Evolutionary conservation across 2,329 filamentous ascomycete genomes (phyloP).

Genomic region (Alternaria metachromatica): DNA sequence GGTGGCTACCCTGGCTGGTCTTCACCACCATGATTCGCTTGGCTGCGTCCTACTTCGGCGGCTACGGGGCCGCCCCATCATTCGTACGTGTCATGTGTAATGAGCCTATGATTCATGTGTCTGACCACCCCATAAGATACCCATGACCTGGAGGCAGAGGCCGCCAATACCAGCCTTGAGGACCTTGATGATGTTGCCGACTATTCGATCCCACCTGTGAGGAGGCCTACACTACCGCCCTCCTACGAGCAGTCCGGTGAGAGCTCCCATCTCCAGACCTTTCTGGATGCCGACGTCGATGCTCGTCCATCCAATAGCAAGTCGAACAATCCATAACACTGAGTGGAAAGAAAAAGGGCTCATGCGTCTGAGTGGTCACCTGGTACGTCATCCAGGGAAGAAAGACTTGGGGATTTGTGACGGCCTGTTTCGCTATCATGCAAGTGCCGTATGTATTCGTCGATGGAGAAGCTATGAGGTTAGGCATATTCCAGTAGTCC

Average conservation of each 20-base stretch:
- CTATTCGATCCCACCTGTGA: background rate
- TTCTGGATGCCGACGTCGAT: background rate
- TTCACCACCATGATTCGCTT: conserved; percentile 18
- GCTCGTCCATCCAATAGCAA: background rate
- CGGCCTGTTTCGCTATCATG: background rate
- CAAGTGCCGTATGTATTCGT: background rate
- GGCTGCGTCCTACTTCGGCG: conserved; percentile 13
- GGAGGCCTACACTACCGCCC: background rate
- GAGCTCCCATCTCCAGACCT: background rate
- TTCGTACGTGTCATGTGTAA: background rate
- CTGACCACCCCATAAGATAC: background rate
- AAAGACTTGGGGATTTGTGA: background rate
- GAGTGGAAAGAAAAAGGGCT: background rate
- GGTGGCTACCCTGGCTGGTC: conserved; percentile 11
- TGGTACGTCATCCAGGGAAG: background rate
- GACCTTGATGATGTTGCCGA: background rate
- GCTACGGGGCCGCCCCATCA: background rate
- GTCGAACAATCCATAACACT: background rate
- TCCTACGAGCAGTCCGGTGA: background rate
- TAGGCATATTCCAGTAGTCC: background rate
- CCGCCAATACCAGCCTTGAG: background rate
- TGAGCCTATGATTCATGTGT: background rate
- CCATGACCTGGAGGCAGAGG: background rate
- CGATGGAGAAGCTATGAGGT: background rate
- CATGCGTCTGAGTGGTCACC: background rate